A percentile compares a stretch with the other conserved stretches of the same genome.
Evolutionary conservation across 2,329 filamentous ascomycete species (phyloP).

Genomic region (Ophiocordyceps camponoti-rufipedis): DNA sequence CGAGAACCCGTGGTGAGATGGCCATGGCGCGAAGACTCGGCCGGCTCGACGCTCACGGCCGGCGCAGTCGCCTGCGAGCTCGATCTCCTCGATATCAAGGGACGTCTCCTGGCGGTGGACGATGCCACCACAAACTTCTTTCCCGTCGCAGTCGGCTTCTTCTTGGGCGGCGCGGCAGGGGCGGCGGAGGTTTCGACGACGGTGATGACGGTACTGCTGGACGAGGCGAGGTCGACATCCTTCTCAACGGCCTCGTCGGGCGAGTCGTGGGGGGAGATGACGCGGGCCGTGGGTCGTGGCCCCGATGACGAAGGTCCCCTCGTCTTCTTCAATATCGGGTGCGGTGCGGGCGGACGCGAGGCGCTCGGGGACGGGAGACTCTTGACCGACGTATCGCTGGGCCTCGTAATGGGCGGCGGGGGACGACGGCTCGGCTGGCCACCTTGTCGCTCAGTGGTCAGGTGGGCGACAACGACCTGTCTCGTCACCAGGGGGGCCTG

Average conservation of each 20-base stretch:
- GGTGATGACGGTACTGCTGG: slow-evolving; percentile 19
- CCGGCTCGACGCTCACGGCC: slow-evolving; percentile 11
- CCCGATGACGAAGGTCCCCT: slow-evolving; percentile 33
- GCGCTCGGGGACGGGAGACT: slow-evolving; percentile 18
- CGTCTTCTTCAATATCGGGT: slow-evolving; percentile 42
- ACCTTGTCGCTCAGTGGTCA: slow-evolving; percentile 4
- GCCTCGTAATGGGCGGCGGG: slow-evolving; percentile 2
- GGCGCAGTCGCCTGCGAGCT: slow-evolving; percentile 27
- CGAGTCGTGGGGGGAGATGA: slow-evolving; percentile 34
- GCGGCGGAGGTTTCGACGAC: slow-evolving; percentile 10
- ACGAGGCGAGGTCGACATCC: slow-evolving; percentile 17
- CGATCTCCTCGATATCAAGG: slow-evolving; percentile 24
- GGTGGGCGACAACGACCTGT: slow-evolving; percentile 10
- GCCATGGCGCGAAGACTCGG: slow-evolving; percentile 10
- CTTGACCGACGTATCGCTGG: slow-evolving; percentile 7
- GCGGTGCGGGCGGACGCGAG: slow-evolving; percentile 26
- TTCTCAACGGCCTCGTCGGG: slow-evolving; percentile 14
- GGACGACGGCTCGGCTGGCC: slow-evolving; percentile 3
- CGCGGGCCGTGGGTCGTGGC: slow-evolving; percentile 41
- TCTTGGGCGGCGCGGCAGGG: slow-evolving; percentile 7
- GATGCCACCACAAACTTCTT: slow-evolving; percentile 27
- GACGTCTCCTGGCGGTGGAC: slow-evolving; percentile 24
- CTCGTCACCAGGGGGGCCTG: slow-evolving; percentile 12
- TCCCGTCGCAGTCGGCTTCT: slow-evolving; percentile 8
- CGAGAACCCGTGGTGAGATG: slow-evolving; percentile 6